Base-by-base conservation (phyloP, 495 filamentous ascomycete genomes). In the Bacidia gigantensis region DNA sequence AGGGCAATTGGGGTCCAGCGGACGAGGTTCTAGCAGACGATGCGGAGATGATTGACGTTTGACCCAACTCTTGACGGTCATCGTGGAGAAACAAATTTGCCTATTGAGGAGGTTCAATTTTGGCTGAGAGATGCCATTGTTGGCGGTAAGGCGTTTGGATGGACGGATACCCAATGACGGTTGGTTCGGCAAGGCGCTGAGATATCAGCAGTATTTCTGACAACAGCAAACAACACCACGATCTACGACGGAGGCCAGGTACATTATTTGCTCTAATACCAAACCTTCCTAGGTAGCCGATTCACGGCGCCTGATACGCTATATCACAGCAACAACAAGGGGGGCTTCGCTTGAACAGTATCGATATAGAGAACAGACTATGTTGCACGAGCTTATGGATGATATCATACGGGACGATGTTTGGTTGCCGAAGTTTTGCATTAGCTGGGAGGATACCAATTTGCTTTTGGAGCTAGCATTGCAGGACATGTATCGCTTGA, bases 1-100 rank as follows among this genome's bases (percentile, higher is more conserved):
- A 98, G 69, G 93, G 92, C 58, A 89, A 87, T 63, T 98, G 87
- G 86, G 92, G 92, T 1, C 92, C 89, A 38, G 79, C 79, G 11
- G 82, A 87, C 55, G 76, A 83, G 52, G 72, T 85, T 24, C 68
- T 86, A 55, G 72, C 70, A n/a, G 77, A 79, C 62, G 81, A 84
- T 66, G 73, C 78, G 44, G 81, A 84, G 63, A 85, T 85, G 81
- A 79, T 83, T 62, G 82, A 86, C 64, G 80, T 81, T 64, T 78
- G 65, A 76, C 41, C 29, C 26, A 40, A 44, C 20, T 44, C 41
- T 9, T 17, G 41, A n/a, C n/a, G n/a, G n/a, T n/a, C 41, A 9
- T 29, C 14, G 55, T 48, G n/a, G 43, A 25, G 40, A 3, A 21
- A 23, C 50, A 32, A 5, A 35, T 11, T 3, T 21, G 12, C 17